Base-by-base conservation (phyloP, 306 rosid genomes). In the Castanospermum australe region DNA sequence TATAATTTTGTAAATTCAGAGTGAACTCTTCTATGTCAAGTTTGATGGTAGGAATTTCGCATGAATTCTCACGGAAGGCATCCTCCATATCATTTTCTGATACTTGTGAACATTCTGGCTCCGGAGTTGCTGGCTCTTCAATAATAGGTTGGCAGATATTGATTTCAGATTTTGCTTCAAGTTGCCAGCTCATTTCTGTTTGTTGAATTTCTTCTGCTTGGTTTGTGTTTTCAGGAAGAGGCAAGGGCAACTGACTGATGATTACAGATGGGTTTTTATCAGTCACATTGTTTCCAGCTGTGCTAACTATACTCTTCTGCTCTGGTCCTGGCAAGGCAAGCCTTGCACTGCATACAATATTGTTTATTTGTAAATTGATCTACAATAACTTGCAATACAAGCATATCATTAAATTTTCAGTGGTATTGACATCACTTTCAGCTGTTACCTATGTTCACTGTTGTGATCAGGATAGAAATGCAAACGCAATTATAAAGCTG, bases 321-420 rank as follows among this genome's bases (percentile, higher is more conserved):
- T 90, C 96, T 71, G 94, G 94, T 79, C 89, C 96, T 50, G 98
- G 96, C 28, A 94, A 85, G 83, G 97, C 88, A 72, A 94, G 97
- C 76, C 98, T 90, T 78, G 98, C 96, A 81, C 98, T 94, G 91
- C 87, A 92, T 81, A 71, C 69, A 79, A 81, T 8, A 81, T 44
- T 50, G 22, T 84, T 54, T 22, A 71, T 73, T 60, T 82, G 78
- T 84, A 56, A 88, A 18, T 79, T 32, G 67, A 68, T 82, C 56
- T 79, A 48, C 82, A 65, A 64, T 80, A 76, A 67, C 48, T 59
- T 55, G 74, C 45, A 28, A 33, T 33, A 28, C 8, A 77, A 77
- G 71, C 64, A 50, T 44, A 6, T 54, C 22, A 44, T 67, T 71
- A 41, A 73, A 65, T 64, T 76, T 74, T 62, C 57, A 62, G 79